Conservation (phyloP, 805 yeast species). For the Ogataea allantospora region DNA sequence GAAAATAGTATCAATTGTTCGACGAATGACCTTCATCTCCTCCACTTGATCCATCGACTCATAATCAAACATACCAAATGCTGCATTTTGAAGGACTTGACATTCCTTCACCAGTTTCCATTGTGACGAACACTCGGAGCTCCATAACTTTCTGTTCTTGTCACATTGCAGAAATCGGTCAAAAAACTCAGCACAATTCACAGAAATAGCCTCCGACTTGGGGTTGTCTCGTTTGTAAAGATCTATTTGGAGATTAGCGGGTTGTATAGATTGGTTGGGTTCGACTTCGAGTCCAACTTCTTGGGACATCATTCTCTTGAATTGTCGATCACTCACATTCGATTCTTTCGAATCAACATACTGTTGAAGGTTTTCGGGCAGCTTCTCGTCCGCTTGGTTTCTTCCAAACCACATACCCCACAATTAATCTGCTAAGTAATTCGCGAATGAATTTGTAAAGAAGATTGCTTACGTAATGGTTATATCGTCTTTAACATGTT, state of each 20-base stretch:
- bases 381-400: slow-evolving; percentile 3
- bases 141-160: slow-evolving; percentile 19
- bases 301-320: slow-evolving; percentile 25
- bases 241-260: slow-evolving; percentile 22
- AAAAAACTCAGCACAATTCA: slow-evolving; percentile 37
- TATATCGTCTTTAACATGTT: neutral
- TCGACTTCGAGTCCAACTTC: slow-evolving; percentile 3
- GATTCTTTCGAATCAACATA: slow-evolving; percentile 29
- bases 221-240: slow-evolving; percentile 30
- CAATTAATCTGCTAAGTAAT: neutral
- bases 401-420: slow-evolving; percentile 12
- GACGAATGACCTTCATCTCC: slow-evolving; percentile 30
- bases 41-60: slow-evolving; percentile 27
- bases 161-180: slow-evolving; percentile 29
- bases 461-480: no score
- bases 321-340: slow-evolving; percentile 31
- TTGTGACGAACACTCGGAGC: slow-evolving; percentile 26
- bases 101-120: slow-evolving; percentile 34
- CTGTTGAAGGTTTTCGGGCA: slow-evolving; percentile 28
- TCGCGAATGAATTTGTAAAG: no score
- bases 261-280: neutral
- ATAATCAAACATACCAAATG: slow-evolving; percentile 34
- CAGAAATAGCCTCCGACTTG: slow-evolving; percentile 28
- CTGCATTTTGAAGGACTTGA: slow-evolving; percentile 31
- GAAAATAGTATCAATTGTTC: slow-evolving; percentile 30